Evolutionary conservation across 805 yeast species (phyloP), one percentile per base, ranked within the genome.

Genomic region (Gaillardinia entomophila): DNA sequence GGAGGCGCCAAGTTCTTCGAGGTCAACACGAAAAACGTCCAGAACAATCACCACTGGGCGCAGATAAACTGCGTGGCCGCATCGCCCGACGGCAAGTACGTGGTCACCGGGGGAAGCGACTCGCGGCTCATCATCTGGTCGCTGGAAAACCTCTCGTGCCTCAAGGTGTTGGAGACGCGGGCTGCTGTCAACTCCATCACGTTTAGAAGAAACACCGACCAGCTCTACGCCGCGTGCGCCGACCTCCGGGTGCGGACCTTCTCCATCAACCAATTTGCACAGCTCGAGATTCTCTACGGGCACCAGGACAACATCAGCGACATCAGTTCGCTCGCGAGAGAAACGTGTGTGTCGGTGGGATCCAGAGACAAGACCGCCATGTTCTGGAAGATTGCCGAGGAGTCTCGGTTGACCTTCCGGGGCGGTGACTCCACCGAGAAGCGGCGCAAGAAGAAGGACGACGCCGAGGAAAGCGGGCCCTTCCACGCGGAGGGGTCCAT

Each of bases 331-430:
- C 64, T 92, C 39, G 75, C 76, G 7, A 79, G 79, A 56, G 97
- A 92, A 52, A 77, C 96, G 37, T 92, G 98, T 66, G 89, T 92
- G 12, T 86, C 95, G 16, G 97, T 90, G 20, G 98, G 98, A 12
- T 72, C 95, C 3, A 77, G 97, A 47, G 98, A 92, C 60, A 79
- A 94, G 49, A 85, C 96, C 4, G 96, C 90, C 7, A 82, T 94
- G 81, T 67, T 85, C 48, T 92, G 98, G 98, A 92, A 92, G 56
- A 87, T 92, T 43, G 77, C 95, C 16, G 98, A 92, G 49, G 98
- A 92, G 61, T 79, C 95, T 1, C 77, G 97, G 52, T 73, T 92
- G 48, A 88, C 96, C 0, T 90, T 90, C 57, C 75, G 96, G 53
- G 96, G 95, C 40, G 95, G 94, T 37, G 96, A 87, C 49, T 60